Percentiles rank a stretch among this genome's conserved stretches.
These are phyloP conservation scores for Tetrahymena borealis DNA, from an alignment of 73 alveolate genomes.

Conservation along the genomic window DNA sequence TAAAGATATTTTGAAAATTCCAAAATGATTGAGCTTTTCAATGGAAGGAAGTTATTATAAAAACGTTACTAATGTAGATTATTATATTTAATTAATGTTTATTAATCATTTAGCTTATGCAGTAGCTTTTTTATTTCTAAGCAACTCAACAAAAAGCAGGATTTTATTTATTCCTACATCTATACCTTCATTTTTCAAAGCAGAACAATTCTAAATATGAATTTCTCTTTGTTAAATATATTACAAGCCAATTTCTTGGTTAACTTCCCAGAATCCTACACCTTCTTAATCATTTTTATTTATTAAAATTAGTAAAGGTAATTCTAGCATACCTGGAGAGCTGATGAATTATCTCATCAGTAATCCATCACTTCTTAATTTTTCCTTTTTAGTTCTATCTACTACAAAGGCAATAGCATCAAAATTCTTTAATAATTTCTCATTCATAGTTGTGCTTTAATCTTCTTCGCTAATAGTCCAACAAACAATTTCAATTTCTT, in stretches of 20 bases:
- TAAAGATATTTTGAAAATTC: too few species aligned
- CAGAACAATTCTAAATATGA: not conserved
- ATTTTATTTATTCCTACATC: not conserved
- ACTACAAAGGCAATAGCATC: not conserved
- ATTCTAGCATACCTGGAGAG: not conserved
- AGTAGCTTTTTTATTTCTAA: not conserved
- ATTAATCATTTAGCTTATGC: not conserved
- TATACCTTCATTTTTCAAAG: not conserved
- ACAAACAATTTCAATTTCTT: not conserved
- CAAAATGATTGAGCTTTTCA: too few species aligned
- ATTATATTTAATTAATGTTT: not conserved
- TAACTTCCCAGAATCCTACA: not conserved
- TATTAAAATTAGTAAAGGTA: not conserved
- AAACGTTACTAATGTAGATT: too few species aligned
- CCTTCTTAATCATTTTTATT: not conserved
- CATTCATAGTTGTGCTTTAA: not conserved
- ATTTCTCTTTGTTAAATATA: not conserved
- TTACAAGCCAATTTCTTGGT: not conserved
- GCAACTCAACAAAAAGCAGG: not conserved
- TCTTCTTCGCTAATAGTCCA: not conserved
- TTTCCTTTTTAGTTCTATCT: not conserved
- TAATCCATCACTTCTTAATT: not conserved
- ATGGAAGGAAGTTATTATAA: too few species aligned
- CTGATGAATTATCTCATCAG: not conserved
- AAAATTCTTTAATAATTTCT: not conserved